Percentiles rank a stretch among this genome's conserved stretches.
Conservation (phyloP, 192 early-diverging fungal genomes). For the Gaertneriomyces sp. region DNA sequence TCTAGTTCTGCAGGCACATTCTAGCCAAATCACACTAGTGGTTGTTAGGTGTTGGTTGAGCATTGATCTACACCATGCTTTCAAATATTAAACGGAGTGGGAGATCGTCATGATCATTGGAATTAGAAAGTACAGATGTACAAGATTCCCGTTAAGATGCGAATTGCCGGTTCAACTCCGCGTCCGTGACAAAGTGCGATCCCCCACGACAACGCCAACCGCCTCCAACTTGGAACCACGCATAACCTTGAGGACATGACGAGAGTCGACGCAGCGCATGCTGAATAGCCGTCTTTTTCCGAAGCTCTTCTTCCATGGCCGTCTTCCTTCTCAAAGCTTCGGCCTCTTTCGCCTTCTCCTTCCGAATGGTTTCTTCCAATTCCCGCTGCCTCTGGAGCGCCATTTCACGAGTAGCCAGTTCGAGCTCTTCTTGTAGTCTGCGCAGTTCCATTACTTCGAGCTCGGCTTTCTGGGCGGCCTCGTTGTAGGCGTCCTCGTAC, state of each 20-base stretch:
- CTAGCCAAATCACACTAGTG: too few species aligned
- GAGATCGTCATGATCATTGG: too few species aligned
- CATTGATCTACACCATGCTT: too few species aligned
- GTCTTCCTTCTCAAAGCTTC: background rate
- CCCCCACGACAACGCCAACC: constrained; percentile 35
- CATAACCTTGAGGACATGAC: constrained; percentile 26
- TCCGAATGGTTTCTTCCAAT: too few species aligned
- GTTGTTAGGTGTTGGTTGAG: too few species aligned
- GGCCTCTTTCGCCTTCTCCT: background rate
- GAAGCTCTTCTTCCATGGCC: constrained; percentile 11
- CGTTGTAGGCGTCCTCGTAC: constrained; percentile 4
- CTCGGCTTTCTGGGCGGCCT: constrained; percentile 6
- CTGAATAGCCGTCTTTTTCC: constrained; percentile 13
- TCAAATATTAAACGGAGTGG: too few species aligned
- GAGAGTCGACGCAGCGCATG: constrained; percentile 21
- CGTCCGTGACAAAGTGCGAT: constrained; percentile 25
- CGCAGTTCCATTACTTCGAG: too few species aligned
- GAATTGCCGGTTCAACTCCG: constrained; percentile 23
- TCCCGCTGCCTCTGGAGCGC: background rate
- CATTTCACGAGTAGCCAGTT: too few species aligned
- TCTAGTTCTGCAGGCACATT: too few species aligned
- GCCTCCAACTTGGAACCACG: constrained; percentile 16
- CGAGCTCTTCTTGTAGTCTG: too few species aligned
- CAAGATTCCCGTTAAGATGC: background rate
- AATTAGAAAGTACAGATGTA: too few species aligned